Evolutionary conservation across 2,329 filamentous ascomycete species (phyloP).

Genomic region (Fusarium clavum): DNA sequence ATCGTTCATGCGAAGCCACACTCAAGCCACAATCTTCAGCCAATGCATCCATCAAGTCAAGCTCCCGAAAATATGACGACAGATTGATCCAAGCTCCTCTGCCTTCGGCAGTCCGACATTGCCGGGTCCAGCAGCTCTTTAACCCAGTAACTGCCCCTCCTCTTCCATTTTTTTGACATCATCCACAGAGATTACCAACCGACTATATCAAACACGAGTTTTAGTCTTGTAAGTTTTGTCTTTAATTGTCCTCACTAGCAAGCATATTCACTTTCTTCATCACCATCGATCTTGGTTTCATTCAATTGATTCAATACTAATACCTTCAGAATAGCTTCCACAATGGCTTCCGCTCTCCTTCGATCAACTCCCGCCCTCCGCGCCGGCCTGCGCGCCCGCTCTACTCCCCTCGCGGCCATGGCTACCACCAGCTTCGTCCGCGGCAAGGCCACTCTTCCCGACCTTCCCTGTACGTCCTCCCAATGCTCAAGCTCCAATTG

Average conservation of each 20-base stretch:
- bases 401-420: constrained; percentile 71
- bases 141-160: constrained; percentile 24
- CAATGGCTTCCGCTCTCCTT: constrained; percentile 82
- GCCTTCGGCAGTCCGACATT: constrained; percentile 46
- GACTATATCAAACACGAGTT: neutral
- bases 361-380: constrained; percentile 75
- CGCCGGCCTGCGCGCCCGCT: constrained; percentile 76
- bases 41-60: constrained; percentile 26
- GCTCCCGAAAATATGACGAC: constrained; percentile 46
- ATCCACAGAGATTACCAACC: constrained; percentile 30
- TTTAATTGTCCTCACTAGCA: neutral
- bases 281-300: neutral
- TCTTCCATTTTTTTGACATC: constrained; percentile 46
- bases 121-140: constrained; percentile 31
- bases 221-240: constrained; percentile 10
- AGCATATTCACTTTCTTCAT: neutral
- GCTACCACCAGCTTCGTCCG: constrained; percentile 82
- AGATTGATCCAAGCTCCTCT: constrained; percentile 40
- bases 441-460: constrained; percentile 92
- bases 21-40: constrained; percentile 10
- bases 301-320: neutral
- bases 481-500: neutral
- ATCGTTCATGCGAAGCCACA: neutral
- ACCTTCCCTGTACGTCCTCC: constrained; percentile 68
- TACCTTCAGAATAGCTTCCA: constrained; percentile 42